A percentile compares a stretch with the other conserved stretches of the same genome.
Conservation (phyloP, 2,329 filamentous ascomycete species). For the Coniochaeta hoffmannii region DNA sequence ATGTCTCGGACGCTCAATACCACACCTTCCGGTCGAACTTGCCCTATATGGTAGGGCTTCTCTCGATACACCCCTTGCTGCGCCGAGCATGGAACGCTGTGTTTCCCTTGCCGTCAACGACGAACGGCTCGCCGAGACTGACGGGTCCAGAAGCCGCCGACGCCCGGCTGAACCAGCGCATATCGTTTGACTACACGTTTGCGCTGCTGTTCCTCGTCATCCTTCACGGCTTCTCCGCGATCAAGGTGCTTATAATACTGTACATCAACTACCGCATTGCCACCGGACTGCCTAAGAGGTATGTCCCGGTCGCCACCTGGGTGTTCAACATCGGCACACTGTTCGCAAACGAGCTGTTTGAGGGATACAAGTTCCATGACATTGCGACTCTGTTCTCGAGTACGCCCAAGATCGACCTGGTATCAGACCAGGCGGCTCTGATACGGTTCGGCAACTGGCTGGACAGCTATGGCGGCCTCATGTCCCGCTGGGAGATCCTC, state of each 20-base stretch:
- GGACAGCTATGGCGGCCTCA: slow-evolving; percentile 75
- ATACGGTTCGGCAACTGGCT: slow-evolving; percentile 62
- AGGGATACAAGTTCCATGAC: slow-evolving; percentile 65
- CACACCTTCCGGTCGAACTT: slow-evolving; percentile 77
- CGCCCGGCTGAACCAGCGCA: slow-evolving; percentile 57
- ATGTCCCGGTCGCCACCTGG: slow-evolving; percentile 76
- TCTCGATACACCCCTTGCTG: slow-evolving; percentile 72
- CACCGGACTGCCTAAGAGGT: slow-evolving; percentile 60
- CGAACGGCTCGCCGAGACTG: slow-evolving; percentile 16
- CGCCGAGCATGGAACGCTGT: slow-evolving; percentile 63
- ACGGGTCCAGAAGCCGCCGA: slow-evolving; percentile 36
- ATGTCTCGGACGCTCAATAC: slow-evolving; percentile 88
- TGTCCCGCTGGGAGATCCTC: slow-evolving; percentile 88
- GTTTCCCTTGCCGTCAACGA: slow-evolving; percentile 26
- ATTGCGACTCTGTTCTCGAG: slow-evolving; percentile 47
- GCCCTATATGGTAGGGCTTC: slow-evolving; percentile 66
- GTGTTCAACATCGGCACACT: slow-evolving; percentile 77
- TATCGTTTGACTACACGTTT: slow-evolving; percentile 77
- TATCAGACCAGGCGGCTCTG: slow-evolving; percentile 30
- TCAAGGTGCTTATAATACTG: slow-evolving; percentile 77
- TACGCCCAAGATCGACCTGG: slow-evolving; percentile 22
- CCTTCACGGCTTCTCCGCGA: slow-evolving; percentile 76
- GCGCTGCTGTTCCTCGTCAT: slow-evolving; percentile 69
- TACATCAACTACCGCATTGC: slow-evolving; percentile 76
- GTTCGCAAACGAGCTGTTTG: slow-evolving; percentile 81